A percentile compares a stretch with the other conserved stretches of the same genome.
Evolutionary conservation across 768 basidiomycete species (phyloP).

Genomic region (Piloderma croceum): DNA sequence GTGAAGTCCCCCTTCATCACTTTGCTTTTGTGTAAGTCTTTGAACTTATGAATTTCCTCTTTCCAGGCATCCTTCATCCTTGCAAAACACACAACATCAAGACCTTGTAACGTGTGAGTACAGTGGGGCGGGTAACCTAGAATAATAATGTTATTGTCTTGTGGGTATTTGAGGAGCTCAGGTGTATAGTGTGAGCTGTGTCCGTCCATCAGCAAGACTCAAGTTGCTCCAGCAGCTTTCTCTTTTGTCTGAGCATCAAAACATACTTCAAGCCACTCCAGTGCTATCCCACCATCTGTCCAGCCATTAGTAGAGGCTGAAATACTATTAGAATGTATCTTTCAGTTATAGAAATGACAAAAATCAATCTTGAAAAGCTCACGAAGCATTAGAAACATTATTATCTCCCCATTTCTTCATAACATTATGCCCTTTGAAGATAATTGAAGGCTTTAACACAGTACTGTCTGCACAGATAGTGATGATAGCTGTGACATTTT

Average conservation of each 20-base stretch:
- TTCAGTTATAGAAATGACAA: not conserved
- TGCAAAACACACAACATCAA: conserved; percentile 41
- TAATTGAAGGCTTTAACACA: conserved; percentile 15
- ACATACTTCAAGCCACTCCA: conserved; percentile 21
- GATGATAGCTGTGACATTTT: conserved; percentile 13
- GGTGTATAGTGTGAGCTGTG: conserved; percentile 33
- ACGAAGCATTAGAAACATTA: conserved; percentile 20
- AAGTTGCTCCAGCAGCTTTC: conserved; percentile 26
- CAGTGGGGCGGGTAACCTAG: conserved; percentile 36
- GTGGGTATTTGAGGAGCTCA: conserved; percentile 29
- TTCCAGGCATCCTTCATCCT: conserved; percentile 30
- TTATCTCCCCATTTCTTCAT: conserved; percentile 17
- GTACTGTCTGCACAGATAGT: conserved; percentile 27
- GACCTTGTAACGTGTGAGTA: conserved; percentile 37
- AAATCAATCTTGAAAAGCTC: conserved; percentile 6
- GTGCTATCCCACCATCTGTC: conserved; percentile 22
- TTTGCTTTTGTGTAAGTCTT: conserved; percentile 2
- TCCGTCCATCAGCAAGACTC: too few relatives aligned
- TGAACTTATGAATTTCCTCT: conserved; percentile 2
- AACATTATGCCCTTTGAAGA: conserved; percentile 25
- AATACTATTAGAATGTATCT: conserved; percentile 15
- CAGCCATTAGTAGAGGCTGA: conserved; percentile 26
- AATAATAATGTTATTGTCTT: conserved; percentile 31
- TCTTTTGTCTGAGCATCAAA: conserved; percentile 31
- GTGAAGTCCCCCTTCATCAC: conserved; percentile 26